Evolutionary conservation across 257 asterid species (phyloP).

Genomic region (Prunella vulgaris): DNA sequence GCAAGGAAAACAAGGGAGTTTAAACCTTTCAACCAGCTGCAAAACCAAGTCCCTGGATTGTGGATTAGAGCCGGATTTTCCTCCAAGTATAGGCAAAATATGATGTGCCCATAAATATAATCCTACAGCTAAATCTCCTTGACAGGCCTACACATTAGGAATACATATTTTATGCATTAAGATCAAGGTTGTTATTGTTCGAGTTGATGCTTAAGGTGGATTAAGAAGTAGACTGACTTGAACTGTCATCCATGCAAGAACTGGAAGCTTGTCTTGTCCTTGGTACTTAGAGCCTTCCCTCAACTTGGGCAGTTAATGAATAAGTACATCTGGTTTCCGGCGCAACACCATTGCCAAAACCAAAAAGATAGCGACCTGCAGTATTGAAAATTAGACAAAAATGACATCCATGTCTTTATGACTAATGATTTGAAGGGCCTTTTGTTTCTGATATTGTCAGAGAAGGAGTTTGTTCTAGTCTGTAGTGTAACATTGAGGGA

Average conservation of each 20-base stretch:
- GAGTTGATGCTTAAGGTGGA: not conserved
- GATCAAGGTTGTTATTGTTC: not conserved
- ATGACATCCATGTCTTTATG: not conserved
- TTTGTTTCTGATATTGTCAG: not conserved
- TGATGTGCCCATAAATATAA: constrained; percentile 70
- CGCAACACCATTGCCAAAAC: constrained; percentile 70
- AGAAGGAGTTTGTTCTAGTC: not conserved
- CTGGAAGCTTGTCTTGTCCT: constrained; percentile 73
- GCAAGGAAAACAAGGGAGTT: not conserved
- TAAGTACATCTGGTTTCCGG: constrained; percentile 65
- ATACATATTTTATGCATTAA: constrained; percentile 11
- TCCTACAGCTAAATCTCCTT: constrained; percentile 77
- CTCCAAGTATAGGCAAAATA: constrained; percentile 65
- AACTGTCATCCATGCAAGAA: constrained; percentile 62
- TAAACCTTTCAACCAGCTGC: constrained; percentile 81
- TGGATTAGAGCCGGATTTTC: constrained; percentile 71
- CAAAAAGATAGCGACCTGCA: constrained; percentile 75
- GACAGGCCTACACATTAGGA: constrained; percentile 49
- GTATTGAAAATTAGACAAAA: constrained; percentile 8
- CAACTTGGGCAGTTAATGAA: constrained; percentile 47
- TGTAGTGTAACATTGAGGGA: not conserved
- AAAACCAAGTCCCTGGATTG: constrained; percentile 67
- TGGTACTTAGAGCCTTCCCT: constrained; percentile 63
- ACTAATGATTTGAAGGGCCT: not conserved
- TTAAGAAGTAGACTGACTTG: constrained; percentile 42